A percentile compares a stretch with the other conserved stretches of the same genome.
phyloP scores from a whole-genome alignment of 352 stramenopile species.

The Phytophthora macrochlamydospora region DNA sequence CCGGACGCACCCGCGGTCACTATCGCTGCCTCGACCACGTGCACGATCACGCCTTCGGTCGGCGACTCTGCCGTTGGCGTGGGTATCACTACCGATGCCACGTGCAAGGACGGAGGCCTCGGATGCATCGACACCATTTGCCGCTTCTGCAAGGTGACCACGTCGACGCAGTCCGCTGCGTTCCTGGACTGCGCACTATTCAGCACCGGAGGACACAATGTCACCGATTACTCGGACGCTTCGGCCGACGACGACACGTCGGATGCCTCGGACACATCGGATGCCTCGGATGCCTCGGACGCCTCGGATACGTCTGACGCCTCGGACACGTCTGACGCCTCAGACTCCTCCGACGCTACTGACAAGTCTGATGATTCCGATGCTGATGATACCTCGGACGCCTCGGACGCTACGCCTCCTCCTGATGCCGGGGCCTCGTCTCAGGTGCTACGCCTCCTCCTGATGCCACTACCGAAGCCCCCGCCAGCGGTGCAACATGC shows the following conservation, averaged over 20 bases:
- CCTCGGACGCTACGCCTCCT: conserved; percentile 2
- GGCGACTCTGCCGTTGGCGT: conserved; percentile 39
- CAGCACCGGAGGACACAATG: conserved; percentile 3
- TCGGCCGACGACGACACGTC: conserved; percentile 7
- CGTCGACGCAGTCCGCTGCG: conserved; percentile 28
- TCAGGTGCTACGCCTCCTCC: background rate
- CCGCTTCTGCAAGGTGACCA: conserved; percentile 46
- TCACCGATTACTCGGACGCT: conserved; percentile 9
- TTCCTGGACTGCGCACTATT: conserved; percentile 27
- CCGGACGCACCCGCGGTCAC: conserved; percentile 2
- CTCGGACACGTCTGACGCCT: background rate
- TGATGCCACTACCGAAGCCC: conserved; percentile 1
- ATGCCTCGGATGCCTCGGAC: conserved; percentile 8
- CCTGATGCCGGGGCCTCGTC: conserved; percentile 1
- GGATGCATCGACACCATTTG: conserved; percentile 45
- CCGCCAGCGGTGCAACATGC: conserved; percentile 9
- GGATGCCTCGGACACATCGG: conserved; percentile 13
- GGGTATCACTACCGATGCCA: conserved; percentile 30
- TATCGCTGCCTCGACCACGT: conserved; percentile 12
- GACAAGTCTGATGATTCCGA: conserved; percentile 5
- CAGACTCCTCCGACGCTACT: background rate
- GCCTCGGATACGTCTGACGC: background rate
- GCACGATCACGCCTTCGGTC: conserved; percentile 22
- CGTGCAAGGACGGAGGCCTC: conserved; percentile 33
- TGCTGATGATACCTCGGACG: background rate